These are phyloP conservation scores for Talaromyces sp. DNA, from an alignment of 2,329 filamentous ascomycete species.

Conservation along the genomic window DNA sequence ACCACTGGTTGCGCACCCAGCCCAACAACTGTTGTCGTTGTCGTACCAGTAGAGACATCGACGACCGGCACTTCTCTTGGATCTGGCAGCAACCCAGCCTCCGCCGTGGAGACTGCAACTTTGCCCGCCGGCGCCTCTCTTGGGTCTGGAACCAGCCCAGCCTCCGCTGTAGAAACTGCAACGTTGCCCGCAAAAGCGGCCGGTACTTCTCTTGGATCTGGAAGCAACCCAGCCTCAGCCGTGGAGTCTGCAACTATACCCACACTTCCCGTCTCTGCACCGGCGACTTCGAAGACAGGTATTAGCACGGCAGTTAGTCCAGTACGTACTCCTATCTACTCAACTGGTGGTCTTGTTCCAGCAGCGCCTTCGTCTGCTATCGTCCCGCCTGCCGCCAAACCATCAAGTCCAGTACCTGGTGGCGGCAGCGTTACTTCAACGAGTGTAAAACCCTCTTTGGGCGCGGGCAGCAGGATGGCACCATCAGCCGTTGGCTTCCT, in stretches of 20 bases:
- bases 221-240: background rate
- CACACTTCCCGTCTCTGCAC: background rate
- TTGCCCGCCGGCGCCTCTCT: background rate
- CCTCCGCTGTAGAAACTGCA: background rate
- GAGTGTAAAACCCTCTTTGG: conserved; percentile 8
- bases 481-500: background rate
- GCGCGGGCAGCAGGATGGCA: conserved; percentile 4
- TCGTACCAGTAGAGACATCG: conserved; percentile 20
- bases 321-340: background rate
- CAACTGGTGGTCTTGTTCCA: background rate
- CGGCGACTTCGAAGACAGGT: background rate
- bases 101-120: background rate
- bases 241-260: background rate
- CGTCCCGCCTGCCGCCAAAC: background rate
- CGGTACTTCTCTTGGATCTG: background rate
- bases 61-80: background rate
- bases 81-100: background rate
- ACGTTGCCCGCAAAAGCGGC: background rate
- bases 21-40: conserved; percentile 37
- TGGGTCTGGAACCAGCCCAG: background rate
- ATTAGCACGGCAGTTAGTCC: background rate
- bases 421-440: background rate
- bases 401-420: background rate
- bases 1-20: conserved; percentile 31
- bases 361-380: background rate